Base-by-base conservation (phyloP, 495 filamentous ascomycete genomes). In the Daldinia vernicosa region DNA sequence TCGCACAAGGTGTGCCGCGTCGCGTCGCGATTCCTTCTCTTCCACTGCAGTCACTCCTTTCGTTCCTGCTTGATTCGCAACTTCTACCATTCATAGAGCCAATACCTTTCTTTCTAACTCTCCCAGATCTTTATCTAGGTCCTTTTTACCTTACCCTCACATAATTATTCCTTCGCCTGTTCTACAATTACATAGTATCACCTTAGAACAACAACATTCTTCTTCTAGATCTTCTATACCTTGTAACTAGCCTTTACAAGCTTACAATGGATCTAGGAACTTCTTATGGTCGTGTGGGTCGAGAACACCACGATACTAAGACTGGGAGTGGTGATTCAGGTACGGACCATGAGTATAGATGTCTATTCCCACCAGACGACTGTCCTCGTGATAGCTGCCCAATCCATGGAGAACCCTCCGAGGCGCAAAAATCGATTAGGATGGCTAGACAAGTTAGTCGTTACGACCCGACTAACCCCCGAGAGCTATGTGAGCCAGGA, bases 391-490 rank as follows among this genome's bases (percentile, higher is more conserved):
- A 60, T n/a, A 9, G 1, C 14, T 70, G 67, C 8, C 28, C 51
- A 0, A 60, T 65, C 24, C 61, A 60, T 27, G 61, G 43, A 24
- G 24, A 4, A 12, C 43, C 8, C 3, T 11, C 43, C 0, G 19
- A 2, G 3, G 8, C 8, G 37, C 45, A 70, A 15, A 3, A 50
- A 2, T 15, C 27, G 3, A 12, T 28, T 19, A 24, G 17, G 0
- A 33, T 53, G 11, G 57, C 69, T 0, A 39, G 62, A 33, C 26
- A 33, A 3, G 33, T 53, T 0, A 53, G 63, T 0, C 52, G 50
- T 3, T 71, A 71, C 15, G 28, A 63, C 45, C 57, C 58, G 0
- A 14, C 12, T 0, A 62, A 66, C 9, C 69, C 62, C 0, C 4
- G 6, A 3, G 11, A 22, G 14, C 12, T 67, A 4, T 66, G 57